Base-by-base conservation (phyloP, 108 stramenopile species). In the Skeletonema costatum region DNA sequence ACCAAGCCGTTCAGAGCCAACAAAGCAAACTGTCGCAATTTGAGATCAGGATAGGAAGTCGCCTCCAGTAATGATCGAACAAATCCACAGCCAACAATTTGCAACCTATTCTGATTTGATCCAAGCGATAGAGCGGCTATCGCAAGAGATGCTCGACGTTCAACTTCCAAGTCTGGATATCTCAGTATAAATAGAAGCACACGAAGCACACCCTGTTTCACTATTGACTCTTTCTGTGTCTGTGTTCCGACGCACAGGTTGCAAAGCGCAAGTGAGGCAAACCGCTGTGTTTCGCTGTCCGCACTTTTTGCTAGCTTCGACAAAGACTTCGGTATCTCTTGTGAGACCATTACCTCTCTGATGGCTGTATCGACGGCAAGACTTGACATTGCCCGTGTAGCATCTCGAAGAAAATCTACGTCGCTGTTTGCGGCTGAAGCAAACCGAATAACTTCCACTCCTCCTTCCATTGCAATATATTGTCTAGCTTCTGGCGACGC, bases 131-230 rank as follows among this genome's bases (percentile, higher is more conserved):
- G 76, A 30, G 89, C 93, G 4, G 93, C 90, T 38, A 96, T 58
- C 1, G 92, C 84, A 53, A 93, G 77, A 19, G 90, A 81, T 17
- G 94, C 92, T 48, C 85, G 91, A n/a, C 90, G 74, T 88, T 96
- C 92, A 32, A 96, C 86, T 70, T 96, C 92, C 50, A 88, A 62
- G 71, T 96, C 93, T 2, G 93, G 93, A 76, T 90, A 94, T 31
- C 90, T 67, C 14, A 84, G 73, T 51, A 96, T 73, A 74, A 93
- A 93, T 31, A 87, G 68, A 29, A 96, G 79, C 48, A 93, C 88
- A 30, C 92, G 80, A n/a, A 92, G 73, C 19, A 78, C 82, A 10
- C 90, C 92, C 39, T 89, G 85, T 61, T 89, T 85, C 17, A 92
- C 73, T 41, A 81, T 42, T 5, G 51, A 30, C 64, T 81, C 73